Evolutionary conservation across 257 asterid genomes (phyloP).

Genomic region (Solanum okadae): DNA sequence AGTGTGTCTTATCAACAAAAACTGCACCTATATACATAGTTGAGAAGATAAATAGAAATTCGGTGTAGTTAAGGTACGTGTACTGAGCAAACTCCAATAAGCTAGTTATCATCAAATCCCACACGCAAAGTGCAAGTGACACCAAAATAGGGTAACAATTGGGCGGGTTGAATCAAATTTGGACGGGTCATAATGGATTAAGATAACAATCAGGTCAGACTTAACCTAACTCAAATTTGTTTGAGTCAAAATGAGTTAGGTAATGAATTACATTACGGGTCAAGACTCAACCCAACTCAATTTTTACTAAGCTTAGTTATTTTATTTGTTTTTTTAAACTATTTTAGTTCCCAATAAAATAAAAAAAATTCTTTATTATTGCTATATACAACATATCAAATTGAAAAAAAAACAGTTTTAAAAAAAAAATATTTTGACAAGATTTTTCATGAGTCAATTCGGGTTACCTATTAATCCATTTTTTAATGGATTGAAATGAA

Average conservation of each 20-base stretch:
- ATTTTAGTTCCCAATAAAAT: neutral
- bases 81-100: neutral
- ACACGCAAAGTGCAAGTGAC: neutral
- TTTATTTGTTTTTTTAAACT: no score
- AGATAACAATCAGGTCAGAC: neutral
- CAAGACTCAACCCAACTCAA: neutral
- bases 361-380: no score
- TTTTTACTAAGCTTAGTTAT: no score
- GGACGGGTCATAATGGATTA: rapidly evolving
- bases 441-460: neutral
- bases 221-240: no score
- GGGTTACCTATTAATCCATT: no score
- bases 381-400: no score
- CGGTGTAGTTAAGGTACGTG: neutral
- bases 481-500: no score
- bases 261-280: no score
- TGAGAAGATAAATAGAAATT: neutral
- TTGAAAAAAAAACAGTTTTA: neutral
- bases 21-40: neutral
- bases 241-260: neutral
- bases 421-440: no score
- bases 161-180: neutral
- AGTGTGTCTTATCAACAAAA: neutral
- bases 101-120: neutral
- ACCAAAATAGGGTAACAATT: neutral